Evolutionary conservation across 2,329 filamentous ascomycete species (phyloP).

Genomic region (Neophaeococcomyces aloes): DNA sequence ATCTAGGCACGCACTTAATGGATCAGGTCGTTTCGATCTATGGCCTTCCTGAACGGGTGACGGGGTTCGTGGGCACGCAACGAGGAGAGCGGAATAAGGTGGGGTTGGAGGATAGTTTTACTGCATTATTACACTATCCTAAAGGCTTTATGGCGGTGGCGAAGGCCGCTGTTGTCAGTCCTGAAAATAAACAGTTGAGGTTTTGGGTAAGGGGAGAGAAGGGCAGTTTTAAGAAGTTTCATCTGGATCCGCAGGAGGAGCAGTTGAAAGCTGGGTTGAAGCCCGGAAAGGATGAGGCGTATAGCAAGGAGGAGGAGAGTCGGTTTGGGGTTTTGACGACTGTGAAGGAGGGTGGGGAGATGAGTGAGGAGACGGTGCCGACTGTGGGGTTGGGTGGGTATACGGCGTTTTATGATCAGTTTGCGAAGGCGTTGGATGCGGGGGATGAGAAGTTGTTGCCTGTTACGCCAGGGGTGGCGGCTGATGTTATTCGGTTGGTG

Average conservation of each 20-base stretch:
- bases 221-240: conserved; percentile 63
- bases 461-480: conserved; percentile 43
- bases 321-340: conserved; percentile 51
- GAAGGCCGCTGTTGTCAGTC: conserved; percentile 58
- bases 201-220: conserved; percentile 69
- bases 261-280: conserved; percentile 56
- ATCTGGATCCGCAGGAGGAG: conserved; percentile 64
- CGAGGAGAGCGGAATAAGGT: conserved; percentile 45
- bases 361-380: conserved; percentile 40
- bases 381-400: conserved; percentile 59
- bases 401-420: conserved; percentile 51
- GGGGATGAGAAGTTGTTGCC: conserved; percentile 43
- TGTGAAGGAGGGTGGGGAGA: conserved; percentile 43
- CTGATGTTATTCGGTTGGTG: conserved; percentile 46
- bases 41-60: conserved; percentile 56
- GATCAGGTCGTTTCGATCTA: conserved; percentile 65
- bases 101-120: conserved; percentile 42
- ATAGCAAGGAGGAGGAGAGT: conserved; percentile 49
- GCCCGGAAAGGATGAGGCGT: conserved; percentile 53
- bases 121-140: conserved; percentile 56
- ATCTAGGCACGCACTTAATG: conserved; percentile 64
- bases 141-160: conserved; percentile 55
- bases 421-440: conserved; percentile 41
- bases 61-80: conserved; percentile 58
- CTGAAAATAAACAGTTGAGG: conserved; percentile 57